These are phyloP conservation scores for Nigrograna mackinnonii DNA, from an alignment of 2,329 filamentous ascomycete genomes.

Conservation along the genomic window DNA sequence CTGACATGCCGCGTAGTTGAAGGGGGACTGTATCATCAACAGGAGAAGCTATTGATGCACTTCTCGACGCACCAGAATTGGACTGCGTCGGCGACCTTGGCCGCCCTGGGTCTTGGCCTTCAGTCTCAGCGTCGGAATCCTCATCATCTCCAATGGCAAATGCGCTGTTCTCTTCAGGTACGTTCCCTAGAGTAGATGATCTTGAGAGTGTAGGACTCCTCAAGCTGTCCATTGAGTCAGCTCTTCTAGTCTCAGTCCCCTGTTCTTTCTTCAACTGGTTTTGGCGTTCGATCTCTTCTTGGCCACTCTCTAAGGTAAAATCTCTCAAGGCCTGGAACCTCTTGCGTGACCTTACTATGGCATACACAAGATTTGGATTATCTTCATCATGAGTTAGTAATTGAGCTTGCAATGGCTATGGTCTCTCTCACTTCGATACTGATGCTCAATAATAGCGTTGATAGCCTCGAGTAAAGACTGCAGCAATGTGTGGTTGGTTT, in stretches of 20 bases:
- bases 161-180: conserved; percentile 76
- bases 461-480: conserved; percentile 84
- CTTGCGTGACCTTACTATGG: conserved; percentile 77
- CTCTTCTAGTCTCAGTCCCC: conserved; percentile 41
- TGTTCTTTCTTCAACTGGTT: conserved; percentile 70
- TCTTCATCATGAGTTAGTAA: conserved; percentile 53
- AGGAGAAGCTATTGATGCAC: conserved; percentile 70
- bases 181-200: conserved; percentile 63
- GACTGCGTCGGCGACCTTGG: conserved; percentile 33
- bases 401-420: background rate
- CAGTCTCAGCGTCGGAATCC: conserved; percentile 65
- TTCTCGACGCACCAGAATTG: conserved; percentile 52
- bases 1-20: conserved; percentile 90
- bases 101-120: conserved; percentile 47
- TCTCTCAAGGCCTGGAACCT: conserved; percentile 82
- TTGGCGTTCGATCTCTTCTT: conserved; percentile 85
- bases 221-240: conserved; percentile 70
- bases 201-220: conserved; percentile 65
- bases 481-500: conserved; percentile 83
- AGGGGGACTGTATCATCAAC: conserved; percentile 79
- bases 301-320: conserved; percentile 89
- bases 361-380: conserved; percentile 80
- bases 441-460: conserved; percentile 87
- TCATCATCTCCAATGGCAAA: conserved; percentile 86
- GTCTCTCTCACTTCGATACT: conserved; percentile 68